Evolutionary conservation across 2,329 filamentous ascomycete genomes (phyloP).

Genomic region (Podosphaera fusca): DNA sequence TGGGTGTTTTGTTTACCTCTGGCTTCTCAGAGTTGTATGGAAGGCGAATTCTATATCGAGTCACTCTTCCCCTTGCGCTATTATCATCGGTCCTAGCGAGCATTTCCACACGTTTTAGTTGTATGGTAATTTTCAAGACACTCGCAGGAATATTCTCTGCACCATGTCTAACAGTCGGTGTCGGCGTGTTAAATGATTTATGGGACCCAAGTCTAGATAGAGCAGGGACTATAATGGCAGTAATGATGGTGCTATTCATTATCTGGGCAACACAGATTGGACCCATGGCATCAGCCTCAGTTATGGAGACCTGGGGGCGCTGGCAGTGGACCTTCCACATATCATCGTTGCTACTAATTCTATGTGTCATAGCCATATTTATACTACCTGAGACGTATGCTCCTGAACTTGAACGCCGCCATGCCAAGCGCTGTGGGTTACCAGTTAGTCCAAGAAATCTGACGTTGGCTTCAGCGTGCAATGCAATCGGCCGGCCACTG

Average conservation of each 20-base stretch:
- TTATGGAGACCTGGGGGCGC: not conserved
- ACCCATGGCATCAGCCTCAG: conserved; percentile 1
- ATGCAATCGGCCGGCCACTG: conserved; percentile 2
- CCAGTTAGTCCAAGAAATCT: not conserved
- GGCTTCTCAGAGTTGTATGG: conserved; percentile 4
- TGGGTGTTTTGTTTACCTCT: conserved; percentile 3
- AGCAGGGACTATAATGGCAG: conserved; percentile 3
- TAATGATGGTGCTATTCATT: conserved; percentile 1
- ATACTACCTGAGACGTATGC: conserved; percentile 4
- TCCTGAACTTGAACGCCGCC: conserved; percentile 1
- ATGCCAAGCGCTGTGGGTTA: conserved; percentile 1
- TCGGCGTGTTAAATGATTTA: conserved; percentile 4
- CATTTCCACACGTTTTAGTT: conserved; percentile 1
- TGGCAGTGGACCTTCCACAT: conserved; percentile 5
- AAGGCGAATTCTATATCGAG: conserved; percentile 3
- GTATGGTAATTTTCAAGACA: not conserved
- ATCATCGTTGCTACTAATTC: conserved; percentile 1
- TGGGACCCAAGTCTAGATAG: conserved; percentile 4
- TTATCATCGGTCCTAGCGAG: conserved; percentile 3
- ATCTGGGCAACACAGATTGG: conserved; percentile 5
- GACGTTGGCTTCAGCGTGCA: not conserved
- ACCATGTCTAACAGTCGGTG: conserved; percentile 4
- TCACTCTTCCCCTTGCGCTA: conserved; percentile 2
- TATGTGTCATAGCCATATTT: not conserved
- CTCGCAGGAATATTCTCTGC: conserved; percentile 3